Conservation (phyloP, 805 yeast species). For the Cyberlindnera mrakii region DNA sequence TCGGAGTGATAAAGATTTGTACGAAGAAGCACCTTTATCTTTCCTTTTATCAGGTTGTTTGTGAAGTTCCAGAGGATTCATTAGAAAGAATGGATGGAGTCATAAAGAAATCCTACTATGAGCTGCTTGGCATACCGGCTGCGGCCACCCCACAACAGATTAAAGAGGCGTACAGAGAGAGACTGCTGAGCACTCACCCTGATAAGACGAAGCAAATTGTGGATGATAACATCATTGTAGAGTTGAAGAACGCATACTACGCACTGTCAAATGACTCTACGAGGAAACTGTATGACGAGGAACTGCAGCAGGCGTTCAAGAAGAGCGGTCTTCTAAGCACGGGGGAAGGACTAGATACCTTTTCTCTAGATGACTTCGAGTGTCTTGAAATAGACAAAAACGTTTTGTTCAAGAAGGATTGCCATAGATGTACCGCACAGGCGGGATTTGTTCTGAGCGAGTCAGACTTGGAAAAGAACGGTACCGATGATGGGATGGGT, state of each 20-base stretch:
- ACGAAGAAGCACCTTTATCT: background rate
- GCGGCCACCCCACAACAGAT: slow-evolving; percentile 36
- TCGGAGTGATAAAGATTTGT: slow-evolving; percentile 1
- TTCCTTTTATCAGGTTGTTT: too few relatives aligned
- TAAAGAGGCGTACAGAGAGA: slow-evolving; percentile 56
- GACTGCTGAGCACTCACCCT: slow-evolving; percentile 67
- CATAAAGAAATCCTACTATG: slow-evolving; percentile 38
- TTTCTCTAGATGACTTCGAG: slow-evolving; percentile 57
- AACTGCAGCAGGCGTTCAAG: slow-evolving; percentile 29
- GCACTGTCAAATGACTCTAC: slow-evolving; percentile 36
- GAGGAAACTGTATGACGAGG: slow-evolving; percentile 48
- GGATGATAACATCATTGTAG: slow-evolving; percentile 29
- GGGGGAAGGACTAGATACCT: slow-evolving; percentile 68
- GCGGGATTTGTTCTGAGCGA: slow-evolving; percentile 59
- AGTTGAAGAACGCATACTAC: slow-evolving; percentile 61
- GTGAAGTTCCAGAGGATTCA: too few relatives aligned
- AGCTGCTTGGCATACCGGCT: slow-evolving; percentile 45
- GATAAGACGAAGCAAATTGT: slow-evolving; percentile 45
- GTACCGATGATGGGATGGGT: slow-evolving; percentile 40
- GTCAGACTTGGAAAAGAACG: slow-evolving; percentile 48
- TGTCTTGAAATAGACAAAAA: slow-evolving; percentile 31
- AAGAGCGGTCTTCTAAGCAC: slow-evolving; percentile 29
- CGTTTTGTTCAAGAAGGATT: slow-evolving; percentile 43
- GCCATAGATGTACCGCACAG: slow-evolving; percentile 58
- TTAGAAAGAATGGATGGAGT: slow-evolving; percentile 8